Percentiles rank a stretch among this genome's conserved stretches.
Conservation (phyloP, 208 protist genomes). For the Tritrichomonas foetus region DNA sequence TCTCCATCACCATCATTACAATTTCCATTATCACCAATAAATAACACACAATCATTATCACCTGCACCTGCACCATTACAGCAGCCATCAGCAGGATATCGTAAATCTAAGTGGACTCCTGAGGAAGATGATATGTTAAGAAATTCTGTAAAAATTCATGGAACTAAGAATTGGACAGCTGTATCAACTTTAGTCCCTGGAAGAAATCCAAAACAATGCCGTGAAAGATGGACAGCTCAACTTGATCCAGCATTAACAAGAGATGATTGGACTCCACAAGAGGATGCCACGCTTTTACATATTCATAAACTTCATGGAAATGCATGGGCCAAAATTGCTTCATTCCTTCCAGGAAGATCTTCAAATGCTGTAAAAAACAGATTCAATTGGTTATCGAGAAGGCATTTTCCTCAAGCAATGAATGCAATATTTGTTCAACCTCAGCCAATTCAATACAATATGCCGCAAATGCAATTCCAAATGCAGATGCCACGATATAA, state of each 20-base stretch:
- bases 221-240: slow-evolving; percentile 24
- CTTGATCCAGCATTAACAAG: background rate
- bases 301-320: background rate
- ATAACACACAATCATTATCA: too few species aligned
- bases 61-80: too few species aligned
- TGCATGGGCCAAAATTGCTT: slow-evolving; percentile 22
- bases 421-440: background rate
- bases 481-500: too few species aligned
- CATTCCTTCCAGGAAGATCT: background rate
- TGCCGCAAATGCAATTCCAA: too few species aligned
- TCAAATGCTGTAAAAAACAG: background rate
- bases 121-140: background rate
- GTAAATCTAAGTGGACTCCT: slow-evolving; percentile 1
- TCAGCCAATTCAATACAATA: too few species aligned
- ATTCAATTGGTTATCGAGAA: slow-evolving; percentile 29
- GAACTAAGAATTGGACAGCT: slow-evolving; percentile 35
- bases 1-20: too few species aligned
- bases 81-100: background rate
- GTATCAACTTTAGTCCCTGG: background rate
- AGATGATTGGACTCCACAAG: background rate
- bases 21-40: too few species aligned
- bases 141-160: background rate
- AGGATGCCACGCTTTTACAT: background rate
- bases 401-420: background rate
- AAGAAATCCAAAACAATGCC: slow-evolving; percentile 34